Evolutionary conservation across 2,329 filamentous ascomycete species (phyloP).

Genomic region (Hymenoscyphus fructigenus): DNA sequence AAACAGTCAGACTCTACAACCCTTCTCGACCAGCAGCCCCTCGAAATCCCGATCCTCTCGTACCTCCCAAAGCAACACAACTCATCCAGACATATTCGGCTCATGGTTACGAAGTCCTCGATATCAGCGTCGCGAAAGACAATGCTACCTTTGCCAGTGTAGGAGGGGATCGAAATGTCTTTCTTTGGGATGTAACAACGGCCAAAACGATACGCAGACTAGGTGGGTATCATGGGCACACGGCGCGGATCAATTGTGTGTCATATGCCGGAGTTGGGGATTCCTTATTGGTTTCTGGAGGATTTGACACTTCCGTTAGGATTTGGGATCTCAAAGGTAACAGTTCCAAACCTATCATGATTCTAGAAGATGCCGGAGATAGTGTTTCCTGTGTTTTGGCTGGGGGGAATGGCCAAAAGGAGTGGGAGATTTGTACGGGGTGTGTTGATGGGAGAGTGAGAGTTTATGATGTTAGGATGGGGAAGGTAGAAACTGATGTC

Average conservation of each 20-base stretch:
- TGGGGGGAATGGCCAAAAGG: constrained; percentile 28
- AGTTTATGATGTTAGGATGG: constrained; percentile 79
- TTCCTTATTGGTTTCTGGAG: constrained; percentile 68
- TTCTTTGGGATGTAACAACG: constrained; percentile 89
- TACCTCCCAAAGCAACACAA: constrained; percentile 40
- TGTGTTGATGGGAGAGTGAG: constrained; percentile 84
- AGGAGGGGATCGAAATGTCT: constrained; percentile 87
- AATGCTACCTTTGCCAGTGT: constrained; percentile 85
- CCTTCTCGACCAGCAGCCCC: constrained; percentile 51
- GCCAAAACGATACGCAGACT: constrained; percentile 77
- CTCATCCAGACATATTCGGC: constrained; percentile 87
- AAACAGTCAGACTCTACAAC: constrained; percentile 84
- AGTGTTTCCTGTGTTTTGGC: constrained; percentile 48
- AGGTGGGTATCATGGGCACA: constrained; percentile 48
- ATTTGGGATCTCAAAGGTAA: constrained; percentile 68
- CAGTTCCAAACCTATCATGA: constrained; percentile 65
- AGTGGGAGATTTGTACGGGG: constrained; percentile 64
- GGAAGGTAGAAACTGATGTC: constrained; percentile 68
- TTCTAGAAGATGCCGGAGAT: constrained; percentile 71
- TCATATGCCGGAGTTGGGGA: constrained; percentile 76
- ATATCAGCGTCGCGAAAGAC: constrained; percentile 69
- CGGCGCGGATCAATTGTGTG: constrained; percentile 69
- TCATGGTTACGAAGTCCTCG: constrained; percentile 90
- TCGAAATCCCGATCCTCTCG: constrained; percentile 40
- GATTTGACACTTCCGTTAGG: constrained; percentile 73